Base-by-base conservation (phyloP, 169 alveolate genomes). In the Cryptosporidium andersoni region DNA sequence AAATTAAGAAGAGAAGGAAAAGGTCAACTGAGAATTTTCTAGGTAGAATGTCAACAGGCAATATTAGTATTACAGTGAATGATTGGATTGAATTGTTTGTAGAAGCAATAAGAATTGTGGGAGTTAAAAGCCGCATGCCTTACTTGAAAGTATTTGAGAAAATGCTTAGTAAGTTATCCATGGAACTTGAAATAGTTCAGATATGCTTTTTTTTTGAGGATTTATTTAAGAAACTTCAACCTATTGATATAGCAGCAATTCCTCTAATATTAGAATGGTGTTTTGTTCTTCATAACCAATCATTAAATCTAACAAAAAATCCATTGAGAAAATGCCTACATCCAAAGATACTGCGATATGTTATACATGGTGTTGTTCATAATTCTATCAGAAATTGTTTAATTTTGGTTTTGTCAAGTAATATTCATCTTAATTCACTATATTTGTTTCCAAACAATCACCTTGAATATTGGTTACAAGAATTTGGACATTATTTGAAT, bases 181-280 rank as follows among this genome's bases (percentile, higher is more conserved):
- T n/a, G 62, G 47, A 37, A n/a, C 36, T n/a, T 48, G 25, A 36
- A 12, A 68, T 66, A 25, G 55, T 68, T 39, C 47, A 74, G 48
- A 11, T 74, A 58, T 43, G 14, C 14, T 34, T 25, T 34, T 74
- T 74, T 74, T 74, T 74, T 56, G 43, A 47, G 5, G 45, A 74
- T 9, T 74, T 74, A 40, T 58, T 74, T 53, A 9, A 3, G 16
- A 42, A 51, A 74, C 25, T 74, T 25, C 63, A 60, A 42, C 34
- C 34, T 11, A 39, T 74, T 4, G 85, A 74, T 58, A 40, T 43
- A 7, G 39, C 64, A 4, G 68, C 48, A 74, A 74, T 74, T 58
- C 58, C 85, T 7, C 45, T 74, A 43, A 45, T 74, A 8, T 74
- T 74, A 12, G 85, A 74, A 58, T 74, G 85, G 85, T 74, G 85